phyloP scores from a whole-genome alignment of 306 rosid genomes.

The Glycine tomentella region DNA sequence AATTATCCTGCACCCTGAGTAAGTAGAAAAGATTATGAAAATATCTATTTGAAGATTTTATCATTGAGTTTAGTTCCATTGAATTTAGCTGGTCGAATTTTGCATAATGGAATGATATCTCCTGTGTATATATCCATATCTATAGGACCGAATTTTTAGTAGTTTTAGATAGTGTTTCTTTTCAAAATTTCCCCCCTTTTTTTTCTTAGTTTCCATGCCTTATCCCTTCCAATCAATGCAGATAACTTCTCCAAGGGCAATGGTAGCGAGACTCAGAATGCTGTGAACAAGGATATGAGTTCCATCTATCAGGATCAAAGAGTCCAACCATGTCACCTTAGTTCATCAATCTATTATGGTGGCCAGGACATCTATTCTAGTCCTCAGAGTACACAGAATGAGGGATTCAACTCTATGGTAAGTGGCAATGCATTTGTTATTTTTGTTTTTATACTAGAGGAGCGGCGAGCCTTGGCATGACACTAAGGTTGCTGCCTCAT shows the following conservation, averaged over 20 bases:
- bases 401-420: slow-evolving; percentile 54
- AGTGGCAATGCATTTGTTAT: slow-evolving; percentile 31
- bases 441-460: not conserved
- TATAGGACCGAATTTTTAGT: not conserved
- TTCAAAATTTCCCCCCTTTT: not conserved
- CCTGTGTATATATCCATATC: not conserved
- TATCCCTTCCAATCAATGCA: slow-evolving; percentile 42
- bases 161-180: not conserved
- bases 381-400: slow-evolving; percentile 59
- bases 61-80: not conserved
- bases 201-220: not conserved
- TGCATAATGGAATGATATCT: slow-evolving; percentile 22
- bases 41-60: not conserved
- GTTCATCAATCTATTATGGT: slow-evolving; percentile 90
- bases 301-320: slow-evolving; percentile 69
- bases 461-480: too few relatives aligned
- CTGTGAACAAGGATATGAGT: slow-evolving; percentile 51
- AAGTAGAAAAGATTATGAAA: not conserved
- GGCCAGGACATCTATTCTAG: slow-evolving; percentile 74
- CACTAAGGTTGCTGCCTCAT: too few relatives aligned
- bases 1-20: not conserved
- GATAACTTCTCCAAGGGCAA: slow-evolving; percentile 49
- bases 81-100: not conserved
- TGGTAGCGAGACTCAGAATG: slow-evolving; percentile 52
- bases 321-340: slow-evolving; percentile 77